Evolutionary conservation across 2,329 filamentous ascomycete genomes (phyloP), one percentile per base, ranked within the genome.

Genomic region (Phaeoacremonium minimum): DNA sequence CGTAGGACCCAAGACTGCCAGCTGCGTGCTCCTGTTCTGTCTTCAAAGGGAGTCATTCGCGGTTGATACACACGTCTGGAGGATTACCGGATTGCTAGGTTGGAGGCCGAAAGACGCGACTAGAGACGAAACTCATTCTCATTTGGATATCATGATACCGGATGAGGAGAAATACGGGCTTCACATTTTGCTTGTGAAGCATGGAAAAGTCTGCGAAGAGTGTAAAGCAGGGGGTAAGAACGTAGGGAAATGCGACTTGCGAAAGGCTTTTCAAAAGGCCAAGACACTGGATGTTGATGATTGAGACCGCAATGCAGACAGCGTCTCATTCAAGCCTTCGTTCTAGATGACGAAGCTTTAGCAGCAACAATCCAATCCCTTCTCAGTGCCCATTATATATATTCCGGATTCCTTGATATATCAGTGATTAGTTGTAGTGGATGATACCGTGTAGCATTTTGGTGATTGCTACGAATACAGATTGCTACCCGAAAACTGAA

Each of bases 1-100:
- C 35, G 69, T 77, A 2, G 73, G 72, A 0, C 69, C 69, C 44
- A 77, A 75, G 59, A 76, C 71, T 20, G 73, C 73, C 7, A 66
- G 63, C 43, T 75, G 71, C 45, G 69, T 75, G 7, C 45, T 73
- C 18, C 57, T 75, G 22, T 75, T 75, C 46, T 75, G 71, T 41
- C 53, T 75, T 33, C 52, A 54, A 16, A 50, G 69, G 28, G 58
- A 64, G 29, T 67, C 61, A 41, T 75, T 75, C 46, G 69, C 71
- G 4, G 71, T 75, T 20, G 71, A 75, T 43, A 75, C 71, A 0
- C 71, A 75, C 35, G 71, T 75, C 1, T 63, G 71, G 46, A 60
- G 71, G 13, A 60, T 75, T 38, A 61, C 67, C 14, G 69, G 68
- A 0, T 47, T 69, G 17, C 48, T 75, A 17, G 69, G 69, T 4